phyloP scores from a whole-genome alignment of 2,329 filamentous ascomycete species.

The Pyricularia sp. region DNA sequence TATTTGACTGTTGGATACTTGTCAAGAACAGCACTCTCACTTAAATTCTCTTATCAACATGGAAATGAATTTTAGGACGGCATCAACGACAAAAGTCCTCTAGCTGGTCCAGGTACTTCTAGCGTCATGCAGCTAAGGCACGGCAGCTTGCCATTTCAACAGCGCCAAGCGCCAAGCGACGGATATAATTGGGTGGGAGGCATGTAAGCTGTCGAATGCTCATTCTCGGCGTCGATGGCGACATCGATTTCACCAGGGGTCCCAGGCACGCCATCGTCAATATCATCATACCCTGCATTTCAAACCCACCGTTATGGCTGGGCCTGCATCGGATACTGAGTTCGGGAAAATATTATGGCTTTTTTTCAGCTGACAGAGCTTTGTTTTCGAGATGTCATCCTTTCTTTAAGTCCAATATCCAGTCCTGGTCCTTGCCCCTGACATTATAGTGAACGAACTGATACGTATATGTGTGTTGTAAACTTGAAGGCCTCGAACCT shows the following conservation, averaged over 20 bases:
- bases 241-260: not conserved
- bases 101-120: not conserved
- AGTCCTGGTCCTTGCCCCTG: not conserved
- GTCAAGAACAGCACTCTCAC: not conserved
- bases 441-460: not conserved
- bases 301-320: not conserved
- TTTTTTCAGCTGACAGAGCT: not conserved
- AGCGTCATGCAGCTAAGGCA: not conserved
- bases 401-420: not conserved
- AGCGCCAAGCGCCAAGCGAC: not conserved
- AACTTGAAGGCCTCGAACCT: not conserved
- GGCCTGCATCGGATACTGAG: not conserved
- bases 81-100: not conserved
- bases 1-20: not conserved
- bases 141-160: not conserved
- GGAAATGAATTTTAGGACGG: not conserved
- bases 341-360: not conserved
- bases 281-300: not conserved
- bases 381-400: not conserved
- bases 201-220: not conserved
- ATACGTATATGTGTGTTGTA: not conserved
- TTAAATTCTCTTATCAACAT: not conserved
- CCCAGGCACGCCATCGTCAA: not conserved
- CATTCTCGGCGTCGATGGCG: not conserved
- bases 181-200: not conserved